Evolutionary conservation across 208 protist genomes (phyloP).

Genomic region (Acanthamoeba royreba): DNA sequence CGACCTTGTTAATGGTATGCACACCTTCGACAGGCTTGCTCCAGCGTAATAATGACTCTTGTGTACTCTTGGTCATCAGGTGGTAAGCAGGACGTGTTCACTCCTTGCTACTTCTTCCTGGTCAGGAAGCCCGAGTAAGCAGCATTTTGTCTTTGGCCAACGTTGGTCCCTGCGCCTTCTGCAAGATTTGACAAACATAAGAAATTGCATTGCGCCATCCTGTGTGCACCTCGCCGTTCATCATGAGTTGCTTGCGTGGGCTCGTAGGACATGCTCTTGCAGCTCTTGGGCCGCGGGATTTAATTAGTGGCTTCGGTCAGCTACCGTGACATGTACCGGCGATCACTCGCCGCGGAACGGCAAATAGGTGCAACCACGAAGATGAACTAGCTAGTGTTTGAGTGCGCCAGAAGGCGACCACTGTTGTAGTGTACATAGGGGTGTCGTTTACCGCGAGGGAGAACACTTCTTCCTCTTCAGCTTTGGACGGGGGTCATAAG

Average conservation of each 20-base stretch:
- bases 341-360: no score
- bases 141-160: not conserved
- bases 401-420: not conserved
- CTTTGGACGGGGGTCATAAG: not conserved
- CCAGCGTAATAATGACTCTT: not conserved
- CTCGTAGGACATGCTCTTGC: no score
- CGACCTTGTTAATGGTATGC: constrained; percentile 82
- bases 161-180: not conserved
- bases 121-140: constrained; percentile 83
- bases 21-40: not conserved
- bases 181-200: no score
- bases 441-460: not conserved
- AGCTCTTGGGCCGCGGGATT: no score
- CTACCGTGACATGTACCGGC: no score
- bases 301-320: no score
- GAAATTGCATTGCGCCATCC: no score
- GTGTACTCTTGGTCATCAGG: not conserved
- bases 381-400: no score
- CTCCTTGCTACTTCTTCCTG: constrained; percentile 88
- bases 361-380: no score
- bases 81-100: constrained; percentile 90
- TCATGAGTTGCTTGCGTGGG: no score
- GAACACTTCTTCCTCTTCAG: constrained; percentile 15
- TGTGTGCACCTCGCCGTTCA: no score
- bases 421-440: not conserved